Evolutionary conservation across 2,329 filamentous ascomycete genomes (phyloP).

Genomic region (Fusarium begoniae): DNA sequence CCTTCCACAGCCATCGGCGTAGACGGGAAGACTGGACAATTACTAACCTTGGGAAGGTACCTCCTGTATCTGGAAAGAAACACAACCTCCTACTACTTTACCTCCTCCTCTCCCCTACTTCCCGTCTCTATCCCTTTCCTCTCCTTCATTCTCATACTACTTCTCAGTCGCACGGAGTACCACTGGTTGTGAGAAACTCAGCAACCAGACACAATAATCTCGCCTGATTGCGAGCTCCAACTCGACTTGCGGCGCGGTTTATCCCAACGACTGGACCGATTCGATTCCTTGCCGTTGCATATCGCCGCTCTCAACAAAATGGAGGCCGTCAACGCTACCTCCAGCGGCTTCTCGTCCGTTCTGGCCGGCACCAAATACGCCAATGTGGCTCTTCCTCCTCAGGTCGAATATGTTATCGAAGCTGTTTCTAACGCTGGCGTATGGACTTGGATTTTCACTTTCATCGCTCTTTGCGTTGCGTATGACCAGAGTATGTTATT

Average conservation of each 20-base stretch:
- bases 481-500: constrained; percentile 87
- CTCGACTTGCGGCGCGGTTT: constrained; percentile 18
- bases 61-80: constrained; percentile 16
- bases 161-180: constrained; percentile 24
- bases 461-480: constrained; percentile 75
- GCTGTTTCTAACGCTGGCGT: constrained; percentile 65
- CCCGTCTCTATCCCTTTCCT: neutral
- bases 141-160: neutral
- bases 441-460: constrained; percentile 72
- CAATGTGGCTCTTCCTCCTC: constrained; percentile 61
- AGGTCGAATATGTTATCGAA: constrained; percentile 65
- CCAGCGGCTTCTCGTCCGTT: constrained; percentile 73
- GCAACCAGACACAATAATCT: constrained; percentile 5
- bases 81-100: constrained; percentile 29
- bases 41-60: constrained; percentile 27
- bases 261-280: neutral
- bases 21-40: constrained; percentile 16
- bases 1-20: neutral
- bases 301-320: constrained; percentile 46
- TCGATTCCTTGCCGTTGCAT: constrained; percentile 7
- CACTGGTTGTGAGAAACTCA: constrained; percentile 25
- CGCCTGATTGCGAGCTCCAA: constrained; percentile 15
- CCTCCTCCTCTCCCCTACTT: constrained; percentile 1
- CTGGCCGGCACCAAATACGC: constrained; percentile 68
- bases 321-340: constrained; percentile 68